phyloP scores from a whole-genome alignment of 495 filamentous ascomycete genomes.

The Xylaria palmicola region DNA sequence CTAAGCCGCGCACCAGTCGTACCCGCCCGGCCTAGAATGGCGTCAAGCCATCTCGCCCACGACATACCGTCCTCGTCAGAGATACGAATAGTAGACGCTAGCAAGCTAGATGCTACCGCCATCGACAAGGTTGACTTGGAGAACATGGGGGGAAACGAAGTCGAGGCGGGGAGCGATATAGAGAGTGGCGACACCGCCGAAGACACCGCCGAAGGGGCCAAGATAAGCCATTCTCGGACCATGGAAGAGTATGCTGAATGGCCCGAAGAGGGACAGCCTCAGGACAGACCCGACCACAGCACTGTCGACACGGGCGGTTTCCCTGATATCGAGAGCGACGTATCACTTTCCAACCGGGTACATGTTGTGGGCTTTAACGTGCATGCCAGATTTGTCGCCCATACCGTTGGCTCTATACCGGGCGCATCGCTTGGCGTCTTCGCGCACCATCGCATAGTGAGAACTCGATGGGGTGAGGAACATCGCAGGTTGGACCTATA shows the following conservation, averaged over 20 bases:
- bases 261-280: neutral
- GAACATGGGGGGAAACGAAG: neutral
- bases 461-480: constrained; percentile 25
- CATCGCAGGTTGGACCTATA: constrained; percentile 21
- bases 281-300: neutral
- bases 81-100: neutral
- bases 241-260: no score
- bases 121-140: neutral
- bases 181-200: neutral
- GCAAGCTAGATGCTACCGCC: neutral
- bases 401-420: constrained; percentile 43
- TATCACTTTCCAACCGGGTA: constrained; percentile 37
- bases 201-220: neutral
- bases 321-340: neutral
- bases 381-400: constrained; percentile 50
- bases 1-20: neutral
- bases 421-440: constrained; percentile 28
- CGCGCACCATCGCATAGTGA: constrained; percentile 18
- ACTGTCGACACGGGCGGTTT: neutral
- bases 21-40: neutral
- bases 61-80: neutral
- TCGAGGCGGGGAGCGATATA: neutral
- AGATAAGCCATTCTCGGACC: neutral
- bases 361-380: constrained; percentile 53
- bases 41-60: no score